phyloP scores from a whole-genome alignment of 352 stramenopile genomes.

The Pythium brassicae region DNA sequence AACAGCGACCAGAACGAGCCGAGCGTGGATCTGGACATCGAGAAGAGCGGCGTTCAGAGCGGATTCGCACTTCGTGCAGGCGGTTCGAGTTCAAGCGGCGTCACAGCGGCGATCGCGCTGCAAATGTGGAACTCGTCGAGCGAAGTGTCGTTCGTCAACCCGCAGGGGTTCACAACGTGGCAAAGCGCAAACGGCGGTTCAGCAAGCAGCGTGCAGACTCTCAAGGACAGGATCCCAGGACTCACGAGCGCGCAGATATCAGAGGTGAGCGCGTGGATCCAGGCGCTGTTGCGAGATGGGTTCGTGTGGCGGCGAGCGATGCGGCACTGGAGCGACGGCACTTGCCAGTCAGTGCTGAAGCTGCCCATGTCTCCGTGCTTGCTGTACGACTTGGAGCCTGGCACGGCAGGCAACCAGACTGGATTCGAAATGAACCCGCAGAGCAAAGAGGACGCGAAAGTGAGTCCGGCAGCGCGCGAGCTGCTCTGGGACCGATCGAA shows the following conservation, averaged over 20 bases:
- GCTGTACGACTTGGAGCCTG: slow-evolving; percentile 59
- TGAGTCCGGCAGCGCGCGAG: slow-evolving; percentile 23
- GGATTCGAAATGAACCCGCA: slow-evolving; percentile 68
- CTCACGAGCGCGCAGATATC: slow-evolving; percentile 29
- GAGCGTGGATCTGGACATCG: slow-evolving; percentile 53
- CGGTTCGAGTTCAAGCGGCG: slow-evolving; percentile 19
- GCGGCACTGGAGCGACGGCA: slow-evolving; percentile 63
- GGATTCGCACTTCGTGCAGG: slow-evolving; percentile 44
- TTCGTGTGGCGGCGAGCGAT: slow-evolving; percentile 46
- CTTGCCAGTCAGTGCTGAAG: slow-evolving; percentile 42
- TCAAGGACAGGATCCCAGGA: slow-evolving; percentile 18
- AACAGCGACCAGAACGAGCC: slow-evolving; percentile 46
- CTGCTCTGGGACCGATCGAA: slow-evolving; percentile 26
- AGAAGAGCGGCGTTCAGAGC: slow-evolving; percentile 37
- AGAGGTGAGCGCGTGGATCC: slow-evolving; percentile 42
- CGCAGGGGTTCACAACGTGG: slow-evolving; percentile 52
- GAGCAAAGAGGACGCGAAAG: slow-evolving; percentile 7
- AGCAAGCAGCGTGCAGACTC: slow-evolving; percentile 13
- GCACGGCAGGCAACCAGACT: slow-evolving; percentile 31
- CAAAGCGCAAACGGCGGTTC: slow-evolving; percentile 14
- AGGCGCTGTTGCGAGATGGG: slow-evolving; percentile 27
- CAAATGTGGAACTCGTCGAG: slow-evolving; percentile 44
- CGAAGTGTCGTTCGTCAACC: slow-evolving; percentile 36
- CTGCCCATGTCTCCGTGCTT: slow-evolving; percentile 28
- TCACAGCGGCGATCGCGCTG: slow-evolving; percentile 27